Conservation (phyloP, 257 asterid species). For the Voacanga thouarsii region DNA sequence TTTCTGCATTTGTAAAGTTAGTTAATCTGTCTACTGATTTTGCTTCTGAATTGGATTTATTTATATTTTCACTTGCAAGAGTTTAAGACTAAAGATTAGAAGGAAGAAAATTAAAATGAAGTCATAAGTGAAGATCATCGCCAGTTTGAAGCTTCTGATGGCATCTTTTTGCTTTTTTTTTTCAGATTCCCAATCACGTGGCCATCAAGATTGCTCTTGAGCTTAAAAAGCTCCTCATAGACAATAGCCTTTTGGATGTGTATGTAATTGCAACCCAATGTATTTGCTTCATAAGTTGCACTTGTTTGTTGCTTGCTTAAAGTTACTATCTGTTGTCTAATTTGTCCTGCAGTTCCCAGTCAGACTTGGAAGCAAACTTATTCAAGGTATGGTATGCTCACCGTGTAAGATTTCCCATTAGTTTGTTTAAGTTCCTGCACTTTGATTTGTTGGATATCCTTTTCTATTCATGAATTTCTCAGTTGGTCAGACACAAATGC, state of each 20-base stretch:
- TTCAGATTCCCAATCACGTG: constrained; percentile 98
- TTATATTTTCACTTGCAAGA: background rate
- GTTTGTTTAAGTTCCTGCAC: background rate
- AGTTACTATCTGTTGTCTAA: constrained; percentile 21
- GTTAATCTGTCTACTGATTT: background rate
- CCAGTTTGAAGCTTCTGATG: constrained; percentile 4
- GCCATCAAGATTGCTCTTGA: constrained; percentile 96
- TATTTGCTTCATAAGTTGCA: constrained; percentile 9
- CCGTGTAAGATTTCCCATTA: background rate
- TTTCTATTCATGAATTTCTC: background rate
- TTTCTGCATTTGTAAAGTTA: background rate
- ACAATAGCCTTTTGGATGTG: constrained; percentile 97
- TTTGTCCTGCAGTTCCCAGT: constrained; percentile 72
- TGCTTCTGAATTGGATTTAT: constrained; percentile 1
- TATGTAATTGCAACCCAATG: constrained; percentile 36
- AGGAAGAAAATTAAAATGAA: background rate
- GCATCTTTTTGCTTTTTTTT: constrained; percentile 13
- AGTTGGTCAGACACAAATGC: background rate
- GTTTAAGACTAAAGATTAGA: background rate
- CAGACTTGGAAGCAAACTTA: constrained; percentile 91
- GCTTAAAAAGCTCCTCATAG: constrained; percentile 90
- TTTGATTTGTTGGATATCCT: background rate
- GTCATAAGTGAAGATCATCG: background rate
- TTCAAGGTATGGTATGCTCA: constrained; percentile 62
- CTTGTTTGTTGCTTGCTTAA: constrained; percentile 3